Conservation (phyloP, 768 basidiomycete genomes). For the Termitomyces sp. region DNA sequence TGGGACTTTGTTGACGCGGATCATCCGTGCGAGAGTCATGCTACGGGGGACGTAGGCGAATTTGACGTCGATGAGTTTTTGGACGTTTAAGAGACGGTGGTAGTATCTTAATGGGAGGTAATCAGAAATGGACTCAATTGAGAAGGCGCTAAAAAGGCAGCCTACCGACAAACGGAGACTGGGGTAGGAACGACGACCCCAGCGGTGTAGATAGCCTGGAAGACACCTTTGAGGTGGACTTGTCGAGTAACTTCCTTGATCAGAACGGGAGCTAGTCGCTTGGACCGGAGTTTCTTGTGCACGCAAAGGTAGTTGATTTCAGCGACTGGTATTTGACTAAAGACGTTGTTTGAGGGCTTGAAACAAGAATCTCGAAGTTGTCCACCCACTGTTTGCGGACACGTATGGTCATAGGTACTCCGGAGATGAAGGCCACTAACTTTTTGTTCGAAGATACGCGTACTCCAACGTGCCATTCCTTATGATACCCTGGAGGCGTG, state of each 20-base stretch:
- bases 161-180: slow-evolving; percentile 77
- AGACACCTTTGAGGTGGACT: slow-evolving; percentile 83
- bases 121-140: slow-evolving; percentile 4
- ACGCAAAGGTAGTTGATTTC: slow-evolving; percentile 99
- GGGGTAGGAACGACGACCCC: slow-evolving; percentile 94
- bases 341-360: neutral
- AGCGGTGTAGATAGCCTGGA: slow-evolving; percentile 97
- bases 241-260: slow-evolving; percentile 98
- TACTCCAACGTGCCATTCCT: slow-evolving; percentile 96
- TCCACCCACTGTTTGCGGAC: slow-evolving; percentile 74
- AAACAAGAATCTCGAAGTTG: neutral
- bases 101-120: slow-evolving; percentile 56
- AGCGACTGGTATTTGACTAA: slow-evolving; percentile 52
- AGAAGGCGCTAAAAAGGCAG: slow-evolving; percentile 1
- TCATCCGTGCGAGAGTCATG: slow-evolving; percentile 91
- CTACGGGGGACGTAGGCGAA: slow-evolving; percentile 87
- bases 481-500: slow-evolving; percentile 87
- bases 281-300: slow-evolving; percentile 95
- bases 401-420: slow-evolving; percentile 82
- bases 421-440: slow-evolving; percentile 95
- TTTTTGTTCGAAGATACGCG: slow-evolving; percentile 88
- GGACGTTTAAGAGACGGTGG: slow-evolving; percentile 88
- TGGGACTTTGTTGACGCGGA: slow-evolving; percentile 68
- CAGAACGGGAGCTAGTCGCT: slow-evolving; percentile 90
- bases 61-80: slow-evolving; percentile 85